phyloP scores from a whole-genome alignment of 352 stramenopile species.

The Peronospora farinosa region DNA sequence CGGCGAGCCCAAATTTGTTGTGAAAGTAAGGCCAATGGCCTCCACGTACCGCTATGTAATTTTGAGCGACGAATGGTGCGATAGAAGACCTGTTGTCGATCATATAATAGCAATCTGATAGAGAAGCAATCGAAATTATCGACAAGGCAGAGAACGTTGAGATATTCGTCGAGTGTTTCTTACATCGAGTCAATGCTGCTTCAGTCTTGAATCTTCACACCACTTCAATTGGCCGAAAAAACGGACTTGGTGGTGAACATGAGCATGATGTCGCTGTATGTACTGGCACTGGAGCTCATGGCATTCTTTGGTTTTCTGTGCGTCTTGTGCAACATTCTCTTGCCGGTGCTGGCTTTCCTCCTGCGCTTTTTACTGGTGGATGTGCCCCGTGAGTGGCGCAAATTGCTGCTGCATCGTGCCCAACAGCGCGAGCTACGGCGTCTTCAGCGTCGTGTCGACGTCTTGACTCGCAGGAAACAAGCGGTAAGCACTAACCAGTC shows the following conservation, averaged over 20 bases:
- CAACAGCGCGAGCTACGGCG: conserved; percentile 37
- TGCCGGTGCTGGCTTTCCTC: conserved; percentile 27
- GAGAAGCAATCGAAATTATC: conserved; percentile 30
- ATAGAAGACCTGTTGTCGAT: conserved; percentile 29
- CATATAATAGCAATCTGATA: conserved; percentile 39
- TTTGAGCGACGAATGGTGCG: conserved; percentile 29
- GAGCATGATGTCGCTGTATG: conserved; percentile 6
- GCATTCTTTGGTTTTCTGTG: conserved; percentile 45
- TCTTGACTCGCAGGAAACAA: conserved; percentile 21
- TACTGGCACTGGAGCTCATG: conserved; percentile 33
- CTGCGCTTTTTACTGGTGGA: conserved; percentile 30
- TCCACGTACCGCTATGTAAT: conserved; percentile 23
- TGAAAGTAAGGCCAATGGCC: conserved; percentile 8
- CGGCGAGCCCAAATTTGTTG: conserved; percentile 24
- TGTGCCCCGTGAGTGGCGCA: conserved; percentile 30
- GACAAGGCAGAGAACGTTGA: conserved; percentile 27
- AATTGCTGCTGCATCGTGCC: conserved; percentile 31
- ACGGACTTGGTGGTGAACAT: not conserved
- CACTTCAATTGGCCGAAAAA: conserved; percentile 29
- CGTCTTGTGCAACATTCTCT: conserved; percentile 36
- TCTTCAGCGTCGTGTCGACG: conserved; percentile 32
- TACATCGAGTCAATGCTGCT: conserved; percentile 10
- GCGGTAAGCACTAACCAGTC: conserved; percentile 6
- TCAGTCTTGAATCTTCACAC: not conserved
- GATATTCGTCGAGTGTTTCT: conserved; percentile 26